These are phyloP conservation scores for Thalassiosira sp. DNA, from an alignment of 352 stramenopile genomes.

Conservation along the genomic window DNA sequence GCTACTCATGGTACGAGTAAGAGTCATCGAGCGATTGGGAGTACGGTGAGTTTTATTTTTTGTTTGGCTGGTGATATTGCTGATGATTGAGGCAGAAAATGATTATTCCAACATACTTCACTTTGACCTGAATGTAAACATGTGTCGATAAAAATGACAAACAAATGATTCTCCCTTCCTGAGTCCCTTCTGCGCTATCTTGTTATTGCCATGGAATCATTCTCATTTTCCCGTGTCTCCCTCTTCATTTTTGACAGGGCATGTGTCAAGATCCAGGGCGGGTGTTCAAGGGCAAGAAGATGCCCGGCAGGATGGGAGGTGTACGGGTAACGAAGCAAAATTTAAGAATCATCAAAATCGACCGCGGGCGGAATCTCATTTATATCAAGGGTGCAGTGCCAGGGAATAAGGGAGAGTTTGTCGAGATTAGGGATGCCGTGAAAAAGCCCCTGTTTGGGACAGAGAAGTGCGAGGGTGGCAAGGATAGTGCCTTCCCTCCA, in stretches of 20 bases:
- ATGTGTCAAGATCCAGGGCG: conserved; percentile 97
- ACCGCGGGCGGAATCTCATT: conserved; percentile 80
- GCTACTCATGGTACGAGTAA: conserved; percentile 98
- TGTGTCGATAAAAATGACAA: conserved; percentile 17
- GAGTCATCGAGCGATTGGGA: conserved; percentile 94
- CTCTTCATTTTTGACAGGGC: conserved; percentile 64
- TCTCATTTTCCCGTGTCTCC: background rate
- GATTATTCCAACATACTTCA: conserved; percentile 35
- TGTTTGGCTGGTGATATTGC: background rate
- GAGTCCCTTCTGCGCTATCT: background rate
- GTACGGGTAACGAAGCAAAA: conserved; percentile 95
- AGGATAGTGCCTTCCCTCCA: conserved; percentile 64
- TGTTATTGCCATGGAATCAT: background rate
- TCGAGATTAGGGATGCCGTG: conserved; percentile 81
- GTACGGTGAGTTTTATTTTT: conserved; percentile 74
- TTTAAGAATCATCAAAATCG: conserved; percentile 84
- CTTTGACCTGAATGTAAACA: conserved; percentile 39
- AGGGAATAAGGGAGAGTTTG: conserved; percentile 78
- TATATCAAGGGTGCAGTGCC: conserved; percentile 76
- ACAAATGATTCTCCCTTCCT: conserved; percentile 26
- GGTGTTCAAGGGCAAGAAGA: conserved; percentile 99
- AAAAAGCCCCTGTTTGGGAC: conserved; percentile 80
- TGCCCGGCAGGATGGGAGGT: conserved; percentile 96
- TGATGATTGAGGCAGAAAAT: conserved; percentile 14
- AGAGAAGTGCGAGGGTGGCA: conserved; percentile 61